Evolutionary conservation across 164 flowering plant species (phyloP), one percentile per base, ranked within the genome.

Genomic region (grape (Vitis vinifera)): DNA sequence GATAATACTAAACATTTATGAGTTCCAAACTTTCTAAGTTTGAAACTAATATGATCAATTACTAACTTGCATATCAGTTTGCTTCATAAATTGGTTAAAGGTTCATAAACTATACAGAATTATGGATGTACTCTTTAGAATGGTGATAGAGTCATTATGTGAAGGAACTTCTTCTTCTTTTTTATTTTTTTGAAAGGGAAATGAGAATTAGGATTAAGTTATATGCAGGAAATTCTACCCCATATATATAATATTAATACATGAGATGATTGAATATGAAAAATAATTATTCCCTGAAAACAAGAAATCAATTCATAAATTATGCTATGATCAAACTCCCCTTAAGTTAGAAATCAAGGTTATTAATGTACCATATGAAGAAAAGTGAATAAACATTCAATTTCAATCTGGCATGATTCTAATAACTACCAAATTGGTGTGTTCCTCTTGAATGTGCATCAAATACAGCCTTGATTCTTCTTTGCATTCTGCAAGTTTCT

Each of bases 381-480:
- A 31, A 31, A 31, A 31, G 44, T 6, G 7, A 31, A 31, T 31
- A 31, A 31, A 31, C 44, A 31, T 31, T 65, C 27, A 47, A 48
- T 30, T 11, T 62, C 31, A 37, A 50, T 58, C 56, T 57, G 27
- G 27, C 52, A 58, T 17, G 48, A 63, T 73, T 66, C 52, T 49
- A 15, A 37, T 55, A 14, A 87, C 59, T 87, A 92, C 99, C 88
- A 86, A 73, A 74, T 85, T 71, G 76, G 80, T 75, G 59, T 96
- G 94, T 69, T 92, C 97, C 75, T 87, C 92, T 82, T 90, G 90
- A 64, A 87, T 77, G 31, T 23, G 78, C 68, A 72, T 61, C 81
- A 87, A 75, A 50, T 79, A 55, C 77, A 79, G 81, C 63, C 19
- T 77, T 71, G 94, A 80, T 79, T 89, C 97, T 80, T 89, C 93